phyloP scores from a whole-genome alignment of 108 stramenopile species.

The Stephanodiscus triporus region DNA sequence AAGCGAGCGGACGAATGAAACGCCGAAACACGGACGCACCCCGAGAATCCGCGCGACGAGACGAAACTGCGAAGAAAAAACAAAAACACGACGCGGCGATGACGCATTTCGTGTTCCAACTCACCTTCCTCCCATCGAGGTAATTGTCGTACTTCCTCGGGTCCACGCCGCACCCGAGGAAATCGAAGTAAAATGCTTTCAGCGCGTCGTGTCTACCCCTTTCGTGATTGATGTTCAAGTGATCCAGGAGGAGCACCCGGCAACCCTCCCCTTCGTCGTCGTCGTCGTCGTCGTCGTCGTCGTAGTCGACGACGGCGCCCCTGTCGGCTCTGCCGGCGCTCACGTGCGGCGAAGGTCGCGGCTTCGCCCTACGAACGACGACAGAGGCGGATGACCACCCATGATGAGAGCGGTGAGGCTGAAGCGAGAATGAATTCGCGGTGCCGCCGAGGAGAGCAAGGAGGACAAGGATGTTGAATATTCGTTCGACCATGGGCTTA shows the following conservation, averaged over 20 bases:
- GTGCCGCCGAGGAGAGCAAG: no score
- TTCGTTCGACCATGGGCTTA: no score
- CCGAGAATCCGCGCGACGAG: no score
- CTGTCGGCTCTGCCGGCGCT: neutral
- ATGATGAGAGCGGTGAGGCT: no score
- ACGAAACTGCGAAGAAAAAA: no score
- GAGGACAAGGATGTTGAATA: no score
- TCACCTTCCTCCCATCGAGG: constrained; percentile 9
- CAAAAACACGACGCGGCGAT: neutral
- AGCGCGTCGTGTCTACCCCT: constrained; percentile 47
- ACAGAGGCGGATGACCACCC: no score
- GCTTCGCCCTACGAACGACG: no score
- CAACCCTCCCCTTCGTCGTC: neutral
- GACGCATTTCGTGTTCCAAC: neutral
- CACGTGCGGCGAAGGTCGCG: no score
- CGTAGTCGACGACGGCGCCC: neutral
- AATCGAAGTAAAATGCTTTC: constrained; percentile 56
- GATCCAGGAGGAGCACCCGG: constrained; percentile 44
- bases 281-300: neutral
- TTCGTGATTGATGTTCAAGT: constrained; percentile 59
- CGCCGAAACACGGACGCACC: no score
- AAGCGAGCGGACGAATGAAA: no score
- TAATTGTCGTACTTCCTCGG: constrained; percentile 52
- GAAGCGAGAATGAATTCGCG: no score
- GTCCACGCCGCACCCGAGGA: constrained; percentile 50